Percentiles rank a stretch among this genome's conserved stretches.
These are phyloP conservation scores for Globisporangium apiculatum DNA, from an alignment of 352 stramenopile genomes.

Conservation along the genomic window DNA sequence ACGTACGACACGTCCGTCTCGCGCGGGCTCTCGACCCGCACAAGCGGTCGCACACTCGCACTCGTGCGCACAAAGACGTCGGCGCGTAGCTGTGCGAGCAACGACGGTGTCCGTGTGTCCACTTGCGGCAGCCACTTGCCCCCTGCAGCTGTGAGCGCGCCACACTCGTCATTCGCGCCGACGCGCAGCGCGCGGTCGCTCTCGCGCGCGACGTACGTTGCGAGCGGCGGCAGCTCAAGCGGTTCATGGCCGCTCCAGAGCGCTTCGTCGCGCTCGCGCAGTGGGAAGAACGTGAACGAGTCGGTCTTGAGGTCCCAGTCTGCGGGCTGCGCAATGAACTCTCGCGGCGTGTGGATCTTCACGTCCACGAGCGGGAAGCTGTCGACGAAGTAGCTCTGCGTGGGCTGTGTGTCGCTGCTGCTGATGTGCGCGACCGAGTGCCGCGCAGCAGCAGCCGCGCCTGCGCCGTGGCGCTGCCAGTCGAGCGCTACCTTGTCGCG, in stretches of 20 bases:
- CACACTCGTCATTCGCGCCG: constrained; percentile 45
- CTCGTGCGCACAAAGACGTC: constrained; percentile 48
- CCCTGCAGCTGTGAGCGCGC: background rate
- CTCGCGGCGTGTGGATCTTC: constrained; percentile 28
- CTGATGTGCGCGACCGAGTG: background rate
- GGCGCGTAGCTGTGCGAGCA: constrained; percentile 32
- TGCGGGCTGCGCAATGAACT: constrained; percentile 27
- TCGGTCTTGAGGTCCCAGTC: constrained; percentile 46
- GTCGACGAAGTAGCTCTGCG: constrained; percentile 23
- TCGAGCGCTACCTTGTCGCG: constrained; percentile 52
- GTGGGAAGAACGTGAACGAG: constrained; percentile 49
- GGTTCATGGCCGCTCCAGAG: constrained; percentile 56
- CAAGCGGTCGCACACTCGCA: constrained; percentile 42
- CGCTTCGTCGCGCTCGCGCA: constrained; percentile 59
- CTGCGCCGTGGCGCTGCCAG: constrained; percentile 22
- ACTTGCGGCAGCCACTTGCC: background rate
- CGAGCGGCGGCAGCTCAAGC: constrained; percentile 41
- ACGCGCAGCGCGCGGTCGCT: constrained; percentile 23
- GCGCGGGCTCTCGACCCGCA: constrained; percentile 21
- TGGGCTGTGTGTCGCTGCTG: background rate
- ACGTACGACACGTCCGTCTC: constrained; percentile 47
- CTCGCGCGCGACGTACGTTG: constrained; percentile 58
- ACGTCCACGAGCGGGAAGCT: constrained; percentile 63
- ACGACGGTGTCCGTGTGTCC: constrained; percentile 14
- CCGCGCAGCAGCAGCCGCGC: background rate